phyloP scores from a whole-genome alignment of 2,329 filamentous ascomycete species.

The Sarocladium strictum region DNA sequence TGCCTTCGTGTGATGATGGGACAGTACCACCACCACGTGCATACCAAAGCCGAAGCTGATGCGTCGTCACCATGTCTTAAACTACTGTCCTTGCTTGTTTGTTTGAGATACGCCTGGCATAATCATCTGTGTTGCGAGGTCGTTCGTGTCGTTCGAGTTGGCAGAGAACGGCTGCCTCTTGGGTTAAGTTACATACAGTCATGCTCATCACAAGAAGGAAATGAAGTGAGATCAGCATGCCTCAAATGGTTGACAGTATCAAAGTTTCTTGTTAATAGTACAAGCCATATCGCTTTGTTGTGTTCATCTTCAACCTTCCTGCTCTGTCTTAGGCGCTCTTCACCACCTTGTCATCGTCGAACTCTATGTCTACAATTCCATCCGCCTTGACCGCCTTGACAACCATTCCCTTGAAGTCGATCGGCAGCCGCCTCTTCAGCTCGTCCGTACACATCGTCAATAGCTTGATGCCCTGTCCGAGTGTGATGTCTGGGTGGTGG shows the following conservation, averaged over 20 bases:
- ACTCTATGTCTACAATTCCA: conserved; percentile 78
- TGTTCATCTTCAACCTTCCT: not conserved
- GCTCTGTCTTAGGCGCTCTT: conserved; percentile 44
- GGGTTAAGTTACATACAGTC: too few relatives aligned
- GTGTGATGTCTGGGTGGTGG: conserved; percentile 87
- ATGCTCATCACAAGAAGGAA: too few relatives aligned
- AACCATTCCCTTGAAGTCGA: conserved; percentile 96
- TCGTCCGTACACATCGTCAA: conserved; percentile 94
- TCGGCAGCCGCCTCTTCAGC: conserved; percentile 90
- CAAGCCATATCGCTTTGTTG: conserved; percentile 4
- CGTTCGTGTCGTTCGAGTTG: too few relatives aligned
- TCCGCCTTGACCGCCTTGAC: conserved; percentile 96
- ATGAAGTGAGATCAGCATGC: not conserved
- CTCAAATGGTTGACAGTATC: not conserved
- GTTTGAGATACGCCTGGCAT: too few relatives aligned
- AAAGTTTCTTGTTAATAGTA: not conserved
- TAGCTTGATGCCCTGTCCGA: conserved; percentile 86
- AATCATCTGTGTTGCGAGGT: too few relatives aligned
- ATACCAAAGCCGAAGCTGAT: too few relatives aligned
- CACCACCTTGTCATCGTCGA: conserved; percentile 73
- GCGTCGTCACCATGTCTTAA: too few relatives aligned
- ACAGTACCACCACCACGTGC: not conserved
- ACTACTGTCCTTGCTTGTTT: too few relatives aligned
- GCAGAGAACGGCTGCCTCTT: not conserved
- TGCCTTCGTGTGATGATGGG: too few relatives aligned